Percentiles rank a stretch among this genome's conserved stretches.
These are phyloP conservation scores for Juglanconis oblonga DNA, from an alignment of 2,329 filamentous ascomycete species.

Conservation along the genomic window DNA sequence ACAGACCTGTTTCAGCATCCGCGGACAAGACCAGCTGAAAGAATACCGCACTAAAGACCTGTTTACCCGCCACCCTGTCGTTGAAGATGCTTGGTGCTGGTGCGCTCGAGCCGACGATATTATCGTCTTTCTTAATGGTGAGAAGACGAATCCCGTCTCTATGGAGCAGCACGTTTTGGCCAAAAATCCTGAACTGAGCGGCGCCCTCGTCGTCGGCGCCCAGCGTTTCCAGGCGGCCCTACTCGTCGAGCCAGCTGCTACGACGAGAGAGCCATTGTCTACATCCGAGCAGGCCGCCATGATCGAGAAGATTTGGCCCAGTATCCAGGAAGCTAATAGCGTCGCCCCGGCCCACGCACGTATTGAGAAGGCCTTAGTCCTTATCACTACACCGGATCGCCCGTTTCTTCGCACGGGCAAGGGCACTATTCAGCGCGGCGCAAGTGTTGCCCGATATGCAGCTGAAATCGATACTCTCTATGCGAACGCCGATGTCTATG, in stretches of 20 bases:
- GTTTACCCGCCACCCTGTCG: constrained; percentile 39
- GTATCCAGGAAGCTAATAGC: constrained; percentile 3
- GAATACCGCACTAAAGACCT: constrained; percentile 41
- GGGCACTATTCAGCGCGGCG: constrained; percentile 1
- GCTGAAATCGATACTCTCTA: constrained; percentile 4
- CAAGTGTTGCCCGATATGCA: constrained; percentile 14
- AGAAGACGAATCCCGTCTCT: constrained; percentile 28
- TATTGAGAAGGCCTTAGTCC: constrained; percentile 38
- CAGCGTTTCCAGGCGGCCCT: not conserved
- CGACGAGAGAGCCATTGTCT: constrained; percentile 21
- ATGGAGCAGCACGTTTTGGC: constrained; percentile 24
- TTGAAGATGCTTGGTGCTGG: constrained; percentile 36
- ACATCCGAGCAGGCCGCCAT: constrained; percentile 23
- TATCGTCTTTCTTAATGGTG: constrained; percentile 29
- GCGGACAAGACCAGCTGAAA: not conserved
- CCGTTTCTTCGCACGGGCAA: constrained; percentile 20
- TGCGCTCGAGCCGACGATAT: constrained; percentile 27
- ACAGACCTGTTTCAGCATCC: constrained; percentile 4
- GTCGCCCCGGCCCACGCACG: constrained; percentile 5
- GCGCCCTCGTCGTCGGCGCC: not conserved
- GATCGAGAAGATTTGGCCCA: constrained; percentile 10
- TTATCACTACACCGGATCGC: constrained; percentile 31
- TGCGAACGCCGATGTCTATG: not conserved
- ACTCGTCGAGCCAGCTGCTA: too few relatives aligned
- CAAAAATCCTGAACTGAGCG: constrained; percentile 11